Conservation (phyloP, 495 filamentous ascomycete species). For the Aspergillus carlsbadensis region DNA sequence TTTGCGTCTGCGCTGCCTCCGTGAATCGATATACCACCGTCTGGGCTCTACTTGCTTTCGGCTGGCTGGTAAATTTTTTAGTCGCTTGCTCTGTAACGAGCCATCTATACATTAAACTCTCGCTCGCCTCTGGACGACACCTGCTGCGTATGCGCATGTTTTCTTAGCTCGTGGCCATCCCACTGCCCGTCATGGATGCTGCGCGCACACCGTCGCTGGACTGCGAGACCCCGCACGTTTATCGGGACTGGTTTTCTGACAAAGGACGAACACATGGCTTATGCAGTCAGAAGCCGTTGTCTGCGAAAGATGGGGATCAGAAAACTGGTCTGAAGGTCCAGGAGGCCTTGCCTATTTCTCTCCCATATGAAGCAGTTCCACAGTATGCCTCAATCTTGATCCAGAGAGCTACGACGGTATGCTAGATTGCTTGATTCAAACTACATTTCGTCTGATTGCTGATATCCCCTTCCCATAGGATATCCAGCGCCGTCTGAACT, state of each 20-base stretch:
- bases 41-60: background rate
- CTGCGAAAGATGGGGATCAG: background rate
- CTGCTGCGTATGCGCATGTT: slow-evolving; percentile 13
- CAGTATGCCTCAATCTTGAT: background rate
- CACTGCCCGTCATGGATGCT: slow-evolving; percentile 12
- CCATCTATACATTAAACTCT: background rate
- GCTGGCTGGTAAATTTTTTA: background rate
- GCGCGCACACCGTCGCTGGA: background rate
- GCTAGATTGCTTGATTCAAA: background rate
- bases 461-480: background rate
- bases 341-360: background rate
- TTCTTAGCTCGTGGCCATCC: background rate
- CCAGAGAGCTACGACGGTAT: background rate
- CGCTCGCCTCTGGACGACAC: background rate
- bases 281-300: background rate
- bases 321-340: background rate
- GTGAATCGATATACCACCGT: background rate
- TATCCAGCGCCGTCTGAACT: background rate
- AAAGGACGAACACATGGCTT: background rate
- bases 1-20: background rate
- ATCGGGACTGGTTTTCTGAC: background rate
- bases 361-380: background rate
- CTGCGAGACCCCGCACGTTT: background rate
- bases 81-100: too few relatives aligned
- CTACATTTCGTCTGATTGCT: background rate